These are phyloP conservation scores for Diutina mesorugosa DNA, from an alignment of 1,139 yeast genomes.

Conservation along the genomic window DNA sequence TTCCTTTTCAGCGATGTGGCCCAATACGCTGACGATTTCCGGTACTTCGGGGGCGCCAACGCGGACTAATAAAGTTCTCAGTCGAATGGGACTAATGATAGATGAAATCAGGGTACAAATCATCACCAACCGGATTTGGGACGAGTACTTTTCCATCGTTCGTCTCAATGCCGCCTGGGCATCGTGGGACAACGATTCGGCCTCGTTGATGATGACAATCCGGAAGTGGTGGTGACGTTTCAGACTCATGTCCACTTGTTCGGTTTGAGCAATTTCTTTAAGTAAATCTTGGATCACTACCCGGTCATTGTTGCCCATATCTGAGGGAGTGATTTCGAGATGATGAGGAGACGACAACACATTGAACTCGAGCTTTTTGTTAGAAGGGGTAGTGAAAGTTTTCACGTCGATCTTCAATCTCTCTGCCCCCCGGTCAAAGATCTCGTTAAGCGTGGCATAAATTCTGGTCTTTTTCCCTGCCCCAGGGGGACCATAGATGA, in stretches of 20 bases:
- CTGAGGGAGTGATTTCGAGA: conserved; percentile 91
- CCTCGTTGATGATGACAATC: conserved; percentile 88
- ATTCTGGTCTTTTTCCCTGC: conserved; percentile 95
- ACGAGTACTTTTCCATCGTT: conserved; percentile 95
- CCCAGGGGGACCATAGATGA: conserved; percentile 92
- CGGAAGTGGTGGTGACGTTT: conserved; percentile 60
- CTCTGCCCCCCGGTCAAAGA: conserved; percentile 76
- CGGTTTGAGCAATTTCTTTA: conserved; percentile 91
- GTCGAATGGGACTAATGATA: conserved; percentile 86
- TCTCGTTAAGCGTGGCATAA: conserved; percentile 62
- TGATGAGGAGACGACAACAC: conserved; percentile 86
- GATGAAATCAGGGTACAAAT: conserved; percentile 84
- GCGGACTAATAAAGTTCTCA: conserved; percentile 79
- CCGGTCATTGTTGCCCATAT: conserved; percentile 90
- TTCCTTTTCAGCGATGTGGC: conserved; percentile 46
- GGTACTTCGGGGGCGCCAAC: conserved; percentile 65
- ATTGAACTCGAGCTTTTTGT: conserved; percentile 75
- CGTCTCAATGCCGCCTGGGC: conserved; percentile 97
- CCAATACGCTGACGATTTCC: conserved; percentile 46
- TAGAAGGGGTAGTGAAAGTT: conserved; percentile 59
- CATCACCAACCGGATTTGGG: conserved; percentile 71
- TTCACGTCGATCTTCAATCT: conserved; percentile 82
- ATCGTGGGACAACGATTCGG: conserved; percentile 83
- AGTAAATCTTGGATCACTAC: conserved; percentile 88
- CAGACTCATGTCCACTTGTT: conserved; percentile 70